Percentiles rank a stretch among this genome's conserved stretches.
Conservation (phyloP, 2,329 filamentous ascomycete genomes). For the Pseudogymnoascus sp. region DNA sequence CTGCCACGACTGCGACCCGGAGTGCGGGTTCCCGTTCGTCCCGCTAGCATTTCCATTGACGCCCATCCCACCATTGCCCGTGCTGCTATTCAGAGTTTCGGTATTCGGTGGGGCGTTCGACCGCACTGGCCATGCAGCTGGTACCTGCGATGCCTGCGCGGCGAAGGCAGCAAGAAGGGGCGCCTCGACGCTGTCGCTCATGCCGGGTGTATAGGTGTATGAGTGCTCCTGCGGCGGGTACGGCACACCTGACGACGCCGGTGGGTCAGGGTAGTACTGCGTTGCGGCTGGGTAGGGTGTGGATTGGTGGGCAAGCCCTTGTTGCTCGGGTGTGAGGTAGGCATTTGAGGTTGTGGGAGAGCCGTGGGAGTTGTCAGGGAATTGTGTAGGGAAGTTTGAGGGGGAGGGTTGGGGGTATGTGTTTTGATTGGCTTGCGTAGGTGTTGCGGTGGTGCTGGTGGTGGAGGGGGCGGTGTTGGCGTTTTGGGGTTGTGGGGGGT, state of each 20-base stretch:
- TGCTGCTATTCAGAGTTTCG: neutral
- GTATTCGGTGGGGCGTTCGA: conserved; percentile 8
- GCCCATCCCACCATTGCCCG: neutral
- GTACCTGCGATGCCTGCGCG: conserved; percentile 27
- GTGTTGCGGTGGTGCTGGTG: neutral
- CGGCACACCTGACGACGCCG: conserved; percentile 12
- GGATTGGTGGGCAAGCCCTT: conserved; percentile 19
- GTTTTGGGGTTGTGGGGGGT: neutral
- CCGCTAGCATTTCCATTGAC: neutral
- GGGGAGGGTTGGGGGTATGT: conserved; percentile 11
- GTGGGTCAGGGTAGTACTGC: conserved; percentile 24
- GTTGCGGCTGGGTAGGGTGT: conserved; percentile 26
- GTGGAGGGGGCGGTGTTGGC: neutral
- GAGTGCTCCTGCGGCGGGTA: conserved; percentile 20
- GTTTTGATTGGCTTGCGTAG: neutral
- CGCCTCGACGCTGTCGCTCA: conserved; percentile 17
- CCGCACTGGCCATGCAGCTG: conserved; percentile 18
- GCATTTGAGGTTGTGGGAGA: conserved; percentile 11
- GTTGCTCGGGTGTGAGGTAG: conserved; percentile 16
- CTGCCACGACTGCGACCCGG: conserved; percentile 25
- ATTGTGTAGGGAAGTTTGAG: conserved; percentile 5
- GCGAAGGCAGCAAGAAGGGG: conserved; percentile 22
- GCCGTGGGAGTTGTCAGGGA: conserved; percentile 13
- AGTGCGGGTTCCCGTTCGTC: conserved; percentile 7
- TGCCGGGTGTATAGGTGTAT: conserved; percentile 15